Evolutionary conservation across 2,329 filamentous ascomycete genomes (phyloP), one percentile per base, ranked within the genome.

Genomic region (Neospermospora avenae): DNA sequence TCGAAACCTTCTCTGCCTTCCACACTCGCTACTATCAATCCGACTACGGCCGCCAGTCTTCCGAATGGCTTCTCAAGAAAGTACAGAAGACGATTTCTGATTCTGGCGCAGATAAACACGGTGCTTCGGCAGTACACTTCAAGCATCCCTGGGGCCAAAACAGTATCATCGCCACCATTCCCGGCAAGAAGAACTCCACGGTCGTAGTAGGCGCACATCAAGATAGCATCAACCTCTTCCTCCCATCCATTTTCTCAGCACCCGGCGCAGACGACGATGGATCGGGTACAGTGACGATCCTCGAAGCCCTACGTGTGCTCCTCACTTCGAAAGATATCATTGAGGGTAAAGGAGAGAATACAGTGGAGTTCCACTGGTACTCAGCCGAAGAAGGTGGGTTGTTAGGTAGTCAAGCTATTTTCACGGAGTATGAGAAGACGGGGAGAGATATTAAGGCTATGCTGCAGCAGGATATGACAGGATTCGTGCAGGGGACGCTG

Each of bases 381-480:
- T 90, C 87, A 46, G 92, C 91, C 11, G 92, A 96, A 74, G 92
- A 96, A 75, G 91, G 88, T 54, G 92, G 93, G 35, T 80, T 96
- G 48, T 82, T 96, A 3, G 92, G 92, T 61, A 93, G 89, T 69
- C 92, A 96, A 74, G 93, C 90, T 57, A 90, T 98, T 74, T 98
- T 97, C 79, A 81, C 84, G 54, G 78, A 84, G 7, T 98, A 98
- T 72, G 87, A 90, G 75, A 85, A 87, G 73, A 76, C 83, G 22
- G 81, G 83, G 34, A 84, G 87, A 25, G 86, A 93, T 66, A 82
- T 98, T 74, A 96, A 93, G 77, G 93, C 93, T 35, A 98, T 98
- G 95, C 84, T 98, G 57, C 93, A 98, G 78, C 93, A 98, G 76
- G 93, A 98, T 75, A 98, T 98, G 93, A 96, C 91, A 1, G 93